phyloP scores from a whole-genome alignment of 1,139 yeast species.

The Geotrichum aggregatum region DNA sequence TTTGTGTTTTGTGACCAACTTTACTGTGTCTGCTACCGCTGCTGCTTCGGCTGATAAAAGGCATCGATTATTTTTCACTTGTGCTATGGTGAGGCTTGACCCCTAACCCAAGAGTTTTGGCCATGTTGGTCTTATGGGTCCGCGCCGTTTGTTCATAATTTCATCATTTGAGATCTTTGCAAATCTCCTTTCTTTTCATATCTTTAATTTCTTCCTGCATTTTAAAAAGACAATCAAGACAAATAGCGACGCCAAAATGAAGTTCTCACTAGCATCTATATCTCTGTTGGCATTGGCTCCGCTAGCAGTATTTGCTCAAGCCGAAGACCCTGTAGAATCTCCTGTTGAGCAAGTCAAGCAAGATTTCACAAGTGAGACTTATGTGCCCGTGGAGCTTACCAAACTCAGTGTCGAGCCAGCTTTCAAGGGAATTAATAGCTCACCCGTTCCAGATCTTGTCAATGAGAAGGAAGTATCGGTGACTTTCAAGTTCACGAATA shows the following conservation, averaged over 20 bases:
- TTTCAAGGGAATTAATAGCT: conserved; percentile 18
- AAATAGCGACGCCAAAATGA: conserved; percentile 1
- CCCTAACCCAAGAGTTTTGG: conserved; percentile 9
- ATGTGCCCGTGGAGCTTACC: conserved; percentile 30
- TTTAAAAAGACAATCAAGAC: no score
- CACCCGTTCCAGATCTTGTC: conserved; percentile 25
- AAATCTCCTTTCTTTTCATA: not conserved
- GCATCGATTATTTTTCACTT: not conserved
- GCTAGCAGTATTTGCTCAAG: conserved; percentile 11
- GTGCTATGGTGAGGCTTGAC: not conserved
- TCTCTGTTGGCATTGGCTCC: conserved; percentile 9
- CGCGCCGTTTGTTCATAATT: not conserved
- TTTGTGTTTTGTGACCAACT: not conserved
- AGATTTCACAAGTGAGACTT: no score
- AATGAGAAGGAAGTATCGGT: conserved; percentile 57
- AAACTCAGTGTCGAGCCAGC: conserved; percentile 8
- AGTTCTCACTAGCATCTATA: conserved; percentile 16
- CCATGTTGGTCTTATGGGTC: conserved; percentile 54
- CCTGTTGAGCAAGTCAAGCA: not conserved
- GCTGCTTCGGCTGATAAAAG: not conserved
- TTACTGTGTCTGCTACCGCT: not conserved
- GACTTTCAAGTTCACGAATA: conserved; percentile 53
- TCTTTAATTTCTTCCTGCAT: not conserved
- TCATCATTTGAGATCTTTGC: not conserved
- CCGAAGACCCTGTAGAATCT: conserved; percentile 4